Conservation (phyloP, 148 eudicot species). For the Chenopodium album region DNA sequence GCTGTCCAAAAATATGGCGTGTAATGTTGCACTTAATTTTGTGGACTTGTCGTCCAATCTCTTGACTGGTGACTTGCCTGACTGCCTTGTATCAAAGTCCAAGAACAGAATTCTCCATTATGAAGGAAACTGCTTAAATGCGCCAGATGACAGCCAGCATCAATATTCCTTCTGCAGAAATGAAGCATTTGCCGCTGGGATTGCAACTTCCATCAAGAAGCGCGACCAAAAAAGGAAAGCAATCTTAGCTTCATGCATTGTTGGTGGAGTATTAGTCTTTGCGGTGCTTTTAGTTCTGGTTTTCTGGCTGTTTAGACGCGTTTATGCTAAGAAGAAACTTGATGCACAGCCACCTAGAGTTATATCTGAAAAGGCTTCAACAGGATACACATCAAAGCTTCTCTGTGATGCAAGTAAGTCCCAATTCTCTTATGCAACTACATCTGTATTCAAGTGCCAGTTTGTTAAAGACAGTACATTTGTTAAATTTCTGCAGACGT, state of each 20-base stretch:
- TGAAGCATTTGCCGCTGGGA: constrained; percentile 88
- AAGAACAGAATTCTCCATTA: constrained; percentile 34
- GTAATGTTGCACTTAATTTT: constrained; percentile 48
- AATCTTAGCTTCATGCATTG: constrained; percentile 46
- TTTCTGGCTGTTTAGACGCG: constrained; percentile 40
- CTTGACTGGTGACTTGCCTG: constrained; percentile 61
- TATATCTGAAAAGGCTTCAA: constrained; percentile 50
- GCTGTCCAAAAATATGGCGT: constrained; percentile 45
- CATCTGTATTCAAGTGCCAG: not conserved
- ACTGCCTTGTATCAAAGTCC: constrained; percentile 45
- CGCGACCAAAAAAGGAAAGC: constrained; percentile 32
- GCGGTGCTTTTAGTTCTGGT: constrained; percentile 30
- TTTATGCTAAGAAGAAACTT: constrained; percentile 33
- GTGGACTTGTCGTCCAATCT: constrained; percentile 75
- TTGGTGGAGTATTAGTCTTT: constrained; percentile 50
- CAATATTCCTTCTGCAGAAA: constrained; percentile 60
- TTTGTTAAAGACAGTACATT: not conserved
- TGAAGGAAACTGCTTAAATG: constrained; percentile 58
- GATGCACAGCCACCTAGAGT: constrained; percentile 33
- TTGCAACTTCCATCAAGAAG: constrained; percentile 47
- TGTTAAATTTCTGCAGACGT: too few species aligned
- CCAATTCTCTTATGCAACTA: not conserved
- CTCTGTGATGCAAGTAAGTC: constrained; percentile 75
- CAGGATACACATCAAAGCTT: constrained; percentile 52
- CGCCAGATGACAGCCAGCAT: constrained; percentile 48